These are phyloP conservation scores for Thielaviopsis populi DNA, from an alignment of 2,329 filamentous ascomycete genomes.

Conservation along the genomic window DNA sequence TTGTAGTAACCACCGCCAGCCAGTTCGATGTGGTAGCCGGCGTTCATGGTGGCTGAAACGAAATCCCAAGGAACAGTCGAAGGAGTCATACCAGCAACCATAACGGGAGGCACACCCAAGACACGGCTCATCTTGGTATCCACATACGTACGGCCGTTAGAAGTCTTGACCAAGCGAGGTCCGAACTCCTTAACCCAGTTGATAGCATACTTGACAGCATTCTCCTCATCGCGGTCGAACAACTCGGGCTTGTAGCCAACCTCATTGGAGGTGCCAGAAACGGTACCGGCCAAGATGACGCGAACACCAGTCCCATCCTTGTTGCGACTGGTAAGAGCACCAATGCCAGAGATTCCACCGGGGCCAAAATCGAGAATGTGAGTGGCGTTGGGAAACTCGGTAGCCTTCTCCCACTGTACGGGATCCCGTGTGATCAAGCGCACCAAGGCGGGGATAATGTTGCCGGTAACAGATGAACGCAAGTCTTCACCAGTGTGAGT, in stretches of 20 bases:
- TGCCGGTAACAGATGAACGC: conserved; percentile 50
- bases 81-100: conserved; percentile 92
- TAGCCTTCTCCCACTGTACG: conserved; percentile 93
- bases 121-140: conserved; percentile 93
- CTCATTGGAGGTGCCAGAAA: conserved; percentile 77
- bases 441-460: conserved; percentile 73
- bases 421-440: conserved; percentile 89
- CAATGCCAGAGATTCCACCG: conserved; percentile 89
- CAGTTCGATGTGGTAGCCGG: conserved; percentile 86
- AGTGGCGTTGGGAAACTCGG: conserved; percentile 75
- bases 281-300: conserved; percentile 85
- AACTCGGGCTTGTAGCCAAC: conserved; percentile 97
- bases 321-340: conserved; percentile 92
- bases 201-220: conserved; percentile 85
- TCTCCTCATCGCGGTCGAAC: conserved; percentile 88
- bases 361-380: conserved; percentile 96
- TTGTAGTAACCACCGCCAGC: conserved; percentile 83
- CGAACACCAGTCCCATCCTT: conserved; percentile 97
- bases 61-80: conserved; percentile 83
- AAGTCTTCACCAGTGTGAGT: conserved; percentile 82
- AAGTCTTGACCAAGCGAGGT: conserved; percentile 80
- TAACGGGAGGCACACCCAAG: conserved; percentile 68
- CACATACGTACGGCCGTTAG: conserved; percentile 75
- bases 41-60: conserved; percentile 82
- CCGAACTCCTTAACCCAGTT: conserved; percentile 98